Evolutionary conservation across 768 basidiomycete species (phyloP), one percentile per base, ranked within the genome.

Genomic region (Ephemerocybe angulata): DNA sequence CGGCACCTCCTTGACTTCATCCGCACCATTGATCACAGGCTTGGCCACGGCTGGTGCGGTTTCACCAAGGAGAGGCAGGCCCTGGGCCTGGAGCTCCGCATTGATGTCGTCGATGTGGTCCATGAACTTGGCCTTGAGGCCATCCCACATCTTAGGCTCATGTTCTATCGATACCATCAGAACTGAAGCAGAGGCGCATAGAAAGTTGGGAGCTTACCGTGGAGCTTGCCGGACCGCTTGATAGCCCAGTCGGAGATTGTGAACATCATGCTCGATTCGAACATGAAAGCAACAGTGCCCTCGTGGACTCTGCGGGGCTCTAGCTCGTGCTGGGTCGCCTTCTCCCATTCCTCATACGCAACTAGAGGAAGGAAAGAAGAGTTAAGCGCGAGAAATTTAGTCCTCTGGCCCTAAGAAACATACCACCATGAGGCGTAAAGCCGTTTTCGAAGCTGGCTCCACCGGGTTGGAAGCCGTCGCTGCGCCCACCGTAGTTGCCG

Each of bases 101-200:
- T 86, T 82, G 53, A 86, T 73, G 56, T 83, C 68, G 29, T 79
- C 78, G 28, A 85, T 62, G 58, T 84, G 82, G 57, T 80, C 75
- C 66, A 84, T 62, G 65, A 87, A 86, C 48, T 82, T 73, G 4
- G 71, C 78, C 60, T 75, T 79, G 58, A 86, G 70, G 54, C 79
- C 66, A 54, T 86, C 80, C 84, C 83, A 87, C 82, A 85, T 85
- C 67, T 75, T 77, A 17, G 82, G 83, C 59, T 84, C 83, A 64
- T 83, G 83, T 62, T 79, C 82, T 83, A 13, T 10, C 17, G 35
- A 4, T 21, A 43, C 8, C 10, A n/a, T 27, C 19, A 29, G 30
- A 50, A 30, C 11, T 2, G 4, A 2, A 21, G 15, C 17, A 11
- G 8, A 17, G 11, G 7, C 27, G 17, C 2, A 13, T 42, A 13